Evolutionary conservation across 2,329 filamentous ascomycete species (phyloP).

Genomic region (Coleophoma eucalyptorum): DNA sequence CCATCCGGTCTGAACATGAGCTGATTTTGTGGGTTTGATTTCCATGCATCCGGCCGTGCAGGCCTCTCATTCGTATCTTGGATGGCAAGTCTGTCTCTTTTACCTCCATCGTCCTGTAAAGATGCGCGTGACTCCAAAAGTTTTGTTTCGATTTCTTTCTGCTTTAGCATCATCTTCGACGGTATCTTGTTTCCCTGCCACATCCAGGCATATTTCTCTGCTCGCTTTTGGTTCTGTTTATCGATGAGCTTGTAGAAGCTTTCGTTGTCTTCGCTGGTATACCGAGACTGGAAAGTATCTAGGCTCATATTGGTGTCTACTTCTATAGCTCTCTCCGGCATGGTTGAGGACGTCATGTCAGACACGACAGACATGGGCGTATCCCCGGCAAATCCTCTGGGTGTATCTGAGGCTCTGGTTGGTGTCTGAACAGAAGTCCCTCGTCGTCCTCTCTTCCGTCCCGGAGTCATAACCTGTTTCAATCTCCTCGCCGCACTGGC

Average conservation of each 20-base stretch:
- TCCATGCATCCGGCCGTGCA: conserved; percentile 75
- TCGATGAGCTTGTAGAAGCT: conserved; percentile 92
- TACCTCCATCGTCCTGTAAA: conserved; percentile 50
- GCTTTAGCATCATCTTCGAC: conserved; percentile 72
- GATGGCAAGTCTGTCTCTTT: conserved; percentile 57
- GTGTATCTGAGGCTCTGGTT: conserved; percentile 46
- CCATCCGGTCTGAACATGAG: conserved; percentile 82
- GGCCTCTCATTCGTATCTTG: conserved; percentile 67
- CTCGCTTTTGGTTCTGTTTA: conserved; percentile 79
- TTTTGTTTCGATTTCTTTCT: conserved; percentile 57
- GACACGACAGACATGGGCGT: conserved; percentile 63
- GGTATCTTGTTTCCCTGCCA: conserved; percentile 85
- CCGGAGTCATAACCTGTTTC: conserved; percentile 78
- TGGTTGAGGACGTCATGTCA: conserved; percentile 29
- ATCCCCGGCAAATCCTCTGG: conserved; percentile 64
- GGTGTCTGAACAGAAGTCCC: conserved; percentile 28
- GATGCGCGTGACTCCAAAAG: conserved; percentile 40
- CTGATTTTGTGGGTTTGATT: conserved; percentile 68
- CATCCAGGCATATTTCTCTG: conserved; percentile 84
- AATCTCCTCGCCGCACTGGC: conserved; percentile 70
- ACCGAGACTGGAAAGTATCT: conserved; percentile 82
- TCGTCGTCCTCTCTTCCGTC: conserved; percentile 38
- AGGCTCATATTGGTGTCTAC: conserved; percentile 78
- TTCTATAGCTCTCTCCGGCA: conserved; percentile 36
- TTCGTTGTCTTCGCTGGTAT: conserved; percentile 97